Evolutionary conservation across 2,329 filamentous ascomycete species (phyloP).

Genomic region (Cladosporium halotolerans): DNA sequence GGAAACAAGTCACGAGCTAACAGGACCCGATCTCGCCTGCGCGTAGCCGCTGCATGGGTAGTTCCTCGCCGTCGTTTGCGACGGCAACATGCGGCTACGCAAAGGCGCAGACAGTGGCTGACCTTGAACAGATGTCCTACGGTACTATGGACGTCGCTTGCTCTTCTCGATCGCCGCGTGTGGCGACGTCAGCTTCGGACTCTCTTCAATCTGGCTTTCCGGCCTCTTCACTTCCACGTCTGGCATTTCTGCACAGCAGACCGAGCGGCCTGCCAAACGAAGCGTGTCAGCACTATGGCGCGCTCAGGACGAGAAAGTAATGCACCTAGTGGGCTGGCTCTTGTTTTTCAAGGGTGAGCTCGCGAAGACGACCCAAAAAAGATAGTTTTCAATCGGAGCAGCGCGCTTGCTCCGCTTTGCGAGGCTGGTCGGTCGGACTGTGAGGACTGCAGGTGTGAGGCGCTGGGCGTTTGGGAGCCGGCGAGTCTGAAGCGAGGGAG

Average conservation of each 20-base stretch:
- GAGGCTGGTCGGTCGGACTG: background rate
- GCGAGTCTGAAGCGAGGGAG: background rate
- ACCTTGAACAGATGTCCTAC: constrained; percentile 11
- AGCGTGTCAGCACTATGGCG: constrained; percentile 12
- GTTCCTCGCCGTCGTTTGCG: background rate
- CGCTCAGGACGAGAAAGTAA: constrained; percentile 4
- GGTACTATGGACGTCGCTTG: background rate
- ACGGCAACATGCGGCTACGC: background rate
- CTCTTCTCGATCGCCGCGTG: background rate
- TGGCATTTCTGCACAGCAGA: constrained; percentile 2
- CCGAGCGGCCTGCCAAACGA: background rate
- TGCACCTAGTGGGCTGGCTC: constrained; percentile 2
- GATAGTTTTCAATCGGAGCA: constrained; percentile 15
- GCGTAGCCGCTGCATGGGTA: constrained; percentile 3
- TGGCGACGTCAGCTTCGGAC: too few species aligned
- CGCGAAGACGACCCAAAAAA: background rate
- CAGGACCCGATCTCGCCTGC: constrained; percentile 8
- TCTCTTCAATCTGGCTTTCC: too few species aligned
- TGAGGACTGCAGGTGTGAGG: constrained; percentile 9
- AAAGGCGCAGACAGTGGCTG: constrained; percentile 5
- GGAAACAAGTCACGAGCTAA: constrained; percentile 9
- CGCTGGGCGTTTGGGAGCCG: background rate
- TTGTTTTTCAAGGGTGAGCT: background rate
- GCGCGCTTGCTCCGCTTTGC: constrained; percentile 9
- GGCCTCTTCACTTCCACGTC: too few species aligned